Percentiles rank a stretch among this genome's conserved stretches.
These are phyloP conservation scores for Penicillium turbatum DNA, from an alignment of 495 filamentous ascomycete species.

Conservation along the genomic window DNA sequence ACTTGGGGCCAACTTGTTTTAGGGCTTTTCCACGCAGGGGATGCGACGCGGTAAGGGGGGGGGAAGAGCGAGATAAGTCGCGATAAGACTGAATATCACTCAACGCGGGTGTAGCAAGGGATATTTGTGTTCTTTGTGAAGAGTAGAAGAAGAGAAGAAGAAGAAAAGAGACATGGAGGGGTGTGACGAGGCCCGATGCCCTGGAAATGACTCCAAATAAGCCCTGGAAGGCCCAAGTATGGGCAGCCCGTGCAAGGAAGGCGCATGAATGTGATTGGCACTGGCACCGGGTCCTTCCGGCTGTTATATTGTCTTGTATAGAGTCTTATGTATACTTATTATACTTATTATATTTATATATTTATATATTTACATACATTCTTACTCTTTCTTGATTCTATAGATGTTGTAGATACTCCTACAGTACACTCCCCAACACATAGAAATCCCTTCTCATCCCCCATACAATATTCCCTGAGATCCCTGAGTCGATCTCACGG, in stretches of 20 bases:
- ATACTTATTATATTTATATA: not conserved
- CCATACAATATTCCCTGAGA: no score
- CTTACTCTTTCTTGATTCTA: no score
- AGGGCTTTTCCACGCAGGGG: slow-evolving; percentile 17
- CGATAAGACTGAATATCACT: slow-evolving; percentile 10
- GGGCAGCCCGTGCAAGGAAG: slow-evolving; percentile 17
- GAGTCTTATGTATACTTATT: not conserved
- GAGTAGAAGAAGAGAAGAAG: not conserved
- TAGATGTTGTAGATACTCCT: not conserved
- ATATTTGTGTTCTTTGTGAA: not conserved
- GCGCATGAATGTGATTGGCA: slow-evolving; percentile 29
- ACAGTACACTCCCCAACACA: no score
- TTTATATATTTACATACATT: not conserved
- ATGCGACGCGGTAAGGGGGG: slow-evolving; percentile 25
- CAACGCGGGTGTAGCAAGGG: not conserved
- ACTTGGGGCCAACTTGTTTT: slow-evolving; percentile 6
- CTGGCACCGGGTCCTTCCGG: slow-evolving; percentile 23
- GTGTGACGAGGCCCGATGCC: slow-evolving; percentile 9
- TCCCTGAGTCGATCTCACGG: not conserved
- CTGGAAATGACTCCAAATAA: slow-evolving; percentile 6
- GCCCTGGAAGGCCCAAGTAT: slow-evolving; percentile 18
- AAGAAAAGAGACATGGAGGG: not conserved
- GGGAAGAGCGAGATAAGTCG: slow-evolving; percentile 7
- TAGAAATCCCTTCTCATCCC: no score
- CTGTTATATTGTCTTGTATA: no score